These are phyloP conservation scores for Scedosporium aurantiacum DNA, from an alignment of 2,329 filamentous ascomycete species.

Conservation along the genomic window DNA sequence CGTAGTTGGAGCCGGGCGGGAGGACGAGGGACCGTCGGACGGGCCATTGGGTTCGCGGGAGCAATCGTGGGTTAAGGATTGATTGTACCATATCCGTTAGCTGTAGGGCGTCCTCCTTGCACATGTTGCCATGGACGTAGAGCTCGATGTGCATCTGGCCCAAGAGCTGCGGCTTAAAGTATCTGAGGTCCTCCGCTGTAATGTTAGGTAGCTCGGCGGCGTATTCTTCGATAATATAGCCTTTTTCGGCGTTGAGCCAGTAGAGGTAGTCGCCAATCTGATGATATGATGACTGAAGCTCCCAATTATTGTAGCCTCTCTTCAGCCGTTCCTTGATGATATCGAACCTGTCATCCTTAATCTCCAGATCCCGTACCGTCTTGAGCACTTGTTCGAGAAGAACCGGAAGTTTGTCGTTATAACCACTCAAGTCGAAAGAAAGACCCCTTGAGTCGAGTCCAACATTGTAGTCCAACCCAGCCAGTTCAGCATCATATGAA, in stretches of 20 bases:
- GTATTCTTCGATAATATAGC: slow-evolving; percentile 70
- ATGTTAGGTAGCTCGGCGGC: slow-evolving; percentile 65
- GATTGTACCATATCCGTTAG: slow-evolving; percentile 74
- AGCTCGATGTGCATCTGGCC: slow-evolving; percentile 80
- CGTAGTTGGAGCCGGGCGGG: slow-evolving; percentile 68
- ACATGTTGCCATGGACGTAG: slow-evolving; percentile 82
- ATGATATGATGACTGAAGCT: slow-evolving; percentile 78
- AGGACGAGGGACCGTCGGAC: slow-evolving; percentile 67
- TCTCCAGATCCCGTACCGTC: slow-evolving; percentile 72
- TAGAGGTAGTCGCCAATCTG: slow-evolving; percentile 76
- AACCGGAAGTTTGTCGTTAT: slow-evolving; percentile 92
- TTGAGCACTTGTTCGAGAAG: slow-evolving; percentile 79
- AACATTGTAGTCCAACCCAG: slow-evolving; percentile 78
- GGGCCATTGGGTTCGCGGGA: slow-evolving; percentile 72
- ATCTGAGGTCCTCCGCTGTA: slow-evolving; percentile 60
- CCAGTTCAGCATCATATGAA: slow-evolving; percentile 89
- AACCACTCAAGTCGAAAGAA: slow-evolving; percentile 71
- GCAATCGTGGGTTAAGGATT: slow-evolving; percentile 59
- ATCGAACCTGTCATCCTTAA: slow-evolving; percentile 78
- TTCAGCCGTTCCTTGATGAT: slow-evolving; percentile 80
- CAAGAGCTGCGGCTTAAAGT: slow-evolving; percentile 71
- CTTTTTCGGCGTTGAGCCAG: slow-evolving; percentile 67
- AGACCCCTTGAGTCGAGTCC: slow-evolving; percentile 61
- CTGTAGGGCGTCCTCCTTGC: slow-evolving; percentile 83
- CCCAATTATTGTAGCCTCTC: slow-evolving; percentile 73